Percentiles rank a stretch among this genome's conserved stretches.
phyloP scores from a whole-genome alignment of 2,329 filamentous ascomycete genomes.

The Colletotrichum musae region DNA sequence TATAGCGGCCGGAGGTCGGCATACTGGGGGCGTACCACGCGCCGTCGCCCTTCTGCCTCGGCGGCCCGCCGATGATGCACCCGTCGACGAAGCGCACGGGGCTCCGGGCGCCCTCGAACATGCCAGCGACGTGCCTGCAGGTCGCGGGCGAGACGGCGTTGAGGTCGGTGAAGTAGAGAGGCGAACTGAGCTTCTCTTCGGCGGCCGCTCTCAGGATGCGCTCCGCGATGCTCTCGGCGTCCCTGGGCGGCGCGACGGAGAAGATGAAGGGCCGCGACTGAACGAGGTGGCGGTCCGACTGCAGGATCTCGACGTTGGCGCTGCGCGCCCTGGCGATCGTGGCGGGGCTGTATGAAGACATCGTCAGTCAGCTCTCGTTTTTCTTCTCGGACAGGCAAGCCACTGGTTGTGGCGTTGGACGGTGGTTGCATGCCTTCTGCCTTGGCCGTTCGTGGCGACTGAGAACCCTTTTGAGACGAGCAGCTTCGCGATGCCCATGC shows the following conservation, averaged over 20 bases:
- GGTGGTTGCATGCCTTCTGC: slow-evolving; percentile 56
- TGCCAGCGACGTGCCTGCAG: slow-evolving; percentile 57
- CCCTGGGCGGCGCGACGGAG: slow-evolving; percentile 76
- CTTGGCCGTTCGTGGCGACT: slow-evolving; percentile 63
- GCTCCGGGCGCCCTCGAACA: slow-evolving; percentile 57
- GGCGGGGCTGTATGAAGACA: slow-evolving; percentile 59
- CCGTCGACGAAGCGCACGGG: slow-evolving; percentile 69
- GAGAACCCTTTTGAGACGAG: slow-evolving; percentile 62
- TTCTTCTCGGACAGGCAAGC: too few relatives aligned
- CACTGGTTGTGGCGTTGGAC: background rate
- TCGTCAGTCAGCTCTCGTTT: too few relatives aligned
- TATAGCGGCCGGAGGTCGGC: slow-evolving; percentile 63
- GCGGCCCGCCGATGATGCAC: slow-evolving; percentile 70
- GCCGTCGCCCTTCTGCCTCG: slow-evolving; percentile 50
- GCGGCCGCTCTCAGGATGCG: slow-evolving; percentile 68
- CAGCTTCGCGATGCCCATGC: slow-evolving; percentile 64
- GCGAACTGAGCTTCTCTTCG: slow-evolving; percentile 49
- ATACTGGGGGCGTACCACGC: slow-evolving; percentile 60
- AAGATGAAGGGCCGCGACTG: slow-evolving; percentile 71
- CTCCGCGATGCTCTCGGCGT: slow-evolving; percentile 71
- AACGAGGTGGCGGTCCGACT: slow-evolving; percentile 70
- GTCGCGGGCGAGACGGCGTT: slow-evolving; percentile 76
- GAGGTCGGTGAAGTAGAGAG: slow-evolving; percentile 74
- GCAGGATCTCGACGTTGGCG: slow-evolving; percentile 66
- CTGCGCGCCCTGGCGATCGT: slow-evolving; percentile 69